Base-by-base conservation (phyloP, 139 green algal genomes). In the Spirogloea muscicola region DNA sequence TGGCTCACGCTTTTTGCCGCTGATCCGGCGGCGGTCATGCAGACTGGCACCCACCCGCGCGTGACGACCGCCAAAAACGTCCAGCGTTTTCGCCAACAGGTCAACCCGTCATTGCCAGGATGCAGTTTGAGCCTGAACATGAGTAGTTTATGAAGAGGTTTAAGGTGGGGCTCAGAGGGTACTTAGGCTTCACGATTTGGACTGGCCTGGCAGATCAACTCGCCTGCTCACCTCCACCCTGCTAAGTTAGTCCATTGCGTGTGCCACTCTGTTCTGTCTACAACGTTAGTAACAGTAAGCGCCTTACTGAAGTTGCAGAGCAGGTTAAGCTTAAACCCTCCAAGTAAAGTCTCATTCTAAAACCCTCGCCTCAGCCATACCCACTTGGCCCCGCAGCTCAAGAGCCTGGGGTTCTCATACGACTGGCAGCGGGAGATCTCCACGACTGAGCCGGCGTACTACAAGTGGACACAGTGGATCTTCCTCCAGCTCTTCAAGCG, bases 401-500 rank as follows among this genome's bases (percentile, higher is more conserved):
- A 97, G 81, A 82, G 78, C 39, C 82, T 99, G 13, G 91, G 94
- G 16, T 97, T 99, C 76, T 93, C 84, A 0, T 98, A 97, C 69
- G 94, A 99, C 76, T 88, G 83, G 83, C 52, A 86, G n/a, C 70
- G 94, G 0, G 94, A 99, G 86, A 29, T 99, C 5, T 76, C 86
- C 16, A 97, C 94, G 16, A 96, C 89, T 1, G 91, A 96, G 58
- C 84, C 91, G 2, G 71, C 87, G 18, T 98, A 98, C 88, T 87
- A 86, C 70, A 80, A 76, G 52, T 99, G 94, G 94, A 99, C 94
- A 2, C 94, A 99, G 82, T 98, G 94, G 94, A 98, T 98, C 75
- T 99, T 99, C 86, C 85, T 96, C 72, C 80, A 97, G 88, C 88
- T 98, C 64, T 89, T 94, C 61, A 87, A 96, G 55, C 82, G 77